phyloP scores from a whole-genome alignment of 441 rosid species.

The Geranium incanum region DNA sequence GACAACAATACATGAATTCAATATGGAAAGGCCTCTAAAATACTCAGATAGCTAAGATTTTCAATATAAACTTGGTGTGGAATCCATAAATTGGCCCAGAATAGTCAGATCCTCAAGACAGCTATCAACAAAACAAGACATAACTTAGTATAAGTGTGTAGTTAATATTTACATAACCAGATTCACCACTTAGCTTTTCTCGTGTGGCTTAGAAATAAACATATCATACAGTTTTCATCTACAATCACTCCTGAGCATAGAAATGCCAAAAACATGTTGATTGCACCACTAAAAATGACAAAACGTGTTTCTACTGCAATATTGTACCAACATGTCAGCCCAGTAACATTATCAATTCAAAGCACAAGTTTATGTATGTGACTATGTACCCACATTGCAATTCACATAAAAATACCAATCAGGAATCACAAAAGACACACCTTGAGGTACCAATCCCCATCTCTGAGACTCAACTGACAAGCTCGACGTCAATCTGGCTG shows the following conservation, averaged over 20 bases:
- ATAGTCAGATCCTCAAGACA: background rate
- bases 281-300: background rate
- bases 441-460: conserved; percentile 74
- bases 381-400: background rate
- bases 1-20: background rate
- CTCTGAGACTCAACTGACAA: conserved; percentile 43
- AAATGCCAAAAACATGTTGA: background rate
- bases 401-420: background rate
- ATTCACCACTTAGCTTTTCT: background rate
- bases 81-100: background rate
- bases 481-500: conserved; percentile 52
- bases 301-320: background rate
- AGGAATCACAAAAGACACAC: conserved; percentile 23
- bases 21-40: background rate
- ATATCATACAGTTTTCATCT: background rate
- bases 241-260: background rate
- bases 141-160: too few species aligned
- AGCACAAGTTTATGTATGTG: background rate
- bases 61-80: background rate
- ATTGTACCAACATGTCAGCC: background rate
- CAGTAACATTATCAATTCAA: background rate
- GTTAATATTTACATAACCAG: background rate
- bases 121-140: background rate
- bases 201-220: background rate
- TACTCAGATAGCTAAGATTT: background rate